Percentiles rank a stretch among this genome's conserved stretches.
These are phyloP conservation scores for Phytophthora hybrid DNA, from an alignment of 352 stramenopile genomes.

Conservation along the genomic window DNA sequence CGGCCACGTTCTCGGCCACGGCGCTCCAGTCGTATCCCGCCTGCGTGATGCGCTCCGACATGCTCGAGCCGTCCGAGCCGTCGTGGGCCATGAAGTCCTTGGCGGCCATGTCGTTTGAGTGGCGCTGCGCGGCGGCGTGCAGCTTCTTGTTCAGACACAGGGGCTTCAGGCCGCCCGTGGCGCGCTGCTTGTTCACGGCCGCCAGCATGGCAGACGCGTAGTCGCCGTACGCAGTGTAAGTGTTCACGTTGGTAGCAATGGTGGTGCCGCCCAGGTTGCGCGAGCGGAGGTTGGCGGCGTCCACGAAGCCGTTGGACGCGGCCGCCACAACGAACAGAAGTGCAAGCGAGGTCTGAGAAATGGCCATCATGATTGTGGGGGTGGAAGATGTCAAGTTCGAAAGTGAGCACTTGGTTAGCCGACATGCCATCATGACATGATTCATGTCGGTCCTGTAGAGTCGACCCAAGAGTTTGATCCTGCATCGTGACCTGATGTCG, in stretches of 20 bases:
- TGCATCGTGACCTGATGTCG: slow-evolving; percentile 21
- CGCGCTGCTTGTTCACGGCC: no score
- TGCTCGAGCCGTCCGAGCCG: no score
- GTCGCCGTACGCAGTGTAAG: slow-evolving; percentile 9
- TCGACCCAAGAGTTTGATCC: background rate
- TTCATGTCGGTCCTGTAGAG: no score
- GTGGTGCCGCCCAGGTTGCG: slow-evolving; percentile 19
- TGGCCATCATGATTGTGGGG: slow-evolving; percentile 6
- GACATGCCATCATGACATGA: no score
- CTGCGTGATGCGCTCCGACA: no score
- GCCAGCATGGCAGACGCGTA: background rate
- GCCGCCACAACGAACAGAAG: slow-evolving; percentile 9
- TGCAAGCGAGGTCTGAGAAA: slow-evolving; percentile 11
- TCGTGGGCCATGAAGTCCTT: no score
- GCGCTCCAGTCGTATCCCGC: no score
- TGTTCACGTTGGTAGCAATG: slow-evolving; percentile 16
- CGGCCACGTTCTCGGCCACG: no score
- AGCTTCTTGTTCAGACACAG: no score
- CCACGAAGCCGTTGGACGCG: background rate
- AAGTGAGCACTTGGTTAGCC: slow-evolving; percentile 25
- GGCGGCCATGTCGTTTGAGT: no score
- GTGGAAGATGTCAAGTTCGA: background rate
- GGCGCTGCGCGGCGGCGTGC: no score
- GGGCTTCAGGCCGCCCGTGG: no score
- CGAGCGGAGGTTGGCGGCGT: slow-evolving; percentile 4